phyloP scores from a whole-genome alignment of 1,139 yeast genomes.

The Protomyces macrosporus region DNA sequence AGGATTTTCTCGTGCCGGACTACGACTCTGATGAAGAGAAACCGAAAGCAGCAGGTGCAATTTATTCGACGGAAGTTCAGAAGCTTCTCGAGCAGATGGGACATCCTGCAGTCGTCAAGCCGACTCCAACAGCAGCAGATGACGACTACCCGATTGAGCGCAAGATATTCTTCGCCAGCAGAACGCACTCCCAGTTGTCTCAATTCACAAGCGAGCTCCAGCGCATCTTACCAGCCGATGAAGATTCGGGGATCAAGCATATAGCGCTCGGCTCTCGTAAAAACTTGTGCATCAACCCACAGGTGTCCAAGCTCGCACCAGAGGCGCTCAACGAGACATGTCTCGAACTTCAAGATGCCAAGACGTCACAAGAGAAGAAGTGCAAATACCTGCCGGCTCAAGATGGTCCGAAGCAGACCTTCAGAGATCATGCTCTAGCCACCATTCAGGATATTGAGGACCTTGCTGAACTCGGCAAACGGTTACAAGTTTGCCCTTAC shows the following conservation, averaged over 20 bases:
- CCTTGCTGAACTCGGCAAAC: constrained; percentile 55
- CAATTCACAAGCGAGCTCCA: constrained; percentile 73
- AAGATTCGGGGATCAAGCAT: constrained; percentile 34
- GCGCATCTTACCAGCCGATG: constrained; percentile 34
- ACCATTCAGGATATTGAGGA: constrained; percentile 80
- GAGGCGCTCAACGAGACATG: constrained; percentile 73
- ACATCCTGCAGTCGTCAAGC: neutral
- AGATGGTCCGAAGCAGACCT: constrained; percentile 42
- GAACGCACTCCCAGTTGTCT: constrained; percentile 85
- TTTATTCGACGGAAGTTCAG: neutral
- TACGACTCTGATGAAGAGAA: constrained; percentile 9
- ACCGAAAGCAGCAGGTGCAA: neutral
- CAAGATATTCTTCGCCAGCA: constrained; percentile 59
- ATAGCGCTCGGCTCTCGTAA: constrained; percentile 75
- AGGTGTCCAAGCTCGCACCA: constrained; percentile 49
- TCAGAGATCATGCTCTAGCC: constrained; percentile 54
- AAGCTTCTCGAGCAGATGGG: constrained; percentile 1
- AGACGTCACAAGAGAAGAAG: constrained; percentile 37
- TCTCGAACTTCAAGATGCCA: constrained; percentile 55
- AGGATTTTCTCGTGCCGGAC: constrained; percentile 41
- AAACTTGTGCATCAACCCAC: constrained; percentile 72
- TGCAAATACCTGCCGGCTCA: constrained; percentile 52
- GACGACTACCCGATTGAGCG: neutral
- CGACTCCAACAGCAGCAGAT: neutral
- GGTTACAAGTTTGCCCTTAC: constrained; percentile 68